Percentiles rank a stretch among this genome's conserved stretches.
Conservation (phyloP, 2,329 filamentous ascomycete genomes). For the Cytospora piceae region DNA sequence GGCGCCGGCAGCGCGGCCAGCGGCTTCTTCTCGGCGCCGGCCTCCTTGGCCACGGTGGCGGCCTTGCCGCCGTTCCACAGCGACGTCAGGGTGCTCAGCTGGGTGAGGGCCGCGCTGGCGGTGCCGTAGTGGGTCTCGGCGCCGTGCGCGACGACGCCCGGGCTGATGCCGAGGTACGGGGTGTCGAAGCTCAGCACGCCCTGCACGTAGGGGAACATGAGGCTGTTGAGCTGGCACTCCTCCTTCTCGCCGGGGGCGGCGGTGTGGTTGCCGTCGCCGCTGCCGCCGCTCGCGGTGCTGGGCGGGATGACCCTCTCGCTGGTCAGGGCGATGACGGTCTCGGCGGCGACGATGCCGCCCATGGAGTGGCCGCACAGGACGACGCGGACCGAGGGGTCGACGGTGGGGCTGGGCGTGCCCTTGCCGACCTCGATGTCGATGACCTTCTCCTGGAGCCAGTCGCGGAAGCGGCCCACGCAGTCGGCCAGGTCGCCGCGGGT, state of each 20-base stretch:
- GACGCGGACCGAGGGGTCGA: conserved; percentile 82
- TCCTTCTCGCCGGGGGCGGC: conserved; percentile 41
- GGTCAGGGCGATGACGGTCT: conserved; percentile 76
- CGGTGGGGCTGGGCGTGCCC: conserved; percentile 77
- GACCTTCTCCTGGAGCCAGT: conserved; percentile 87
- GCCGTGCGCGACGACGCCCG: conserved; percentile 80
- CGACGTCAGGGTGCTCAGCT: conserved; percentile 66
- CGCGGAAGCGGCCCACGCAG: conserved; percentile 73
- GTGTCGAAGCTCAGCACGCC: conserved; percentile 94
- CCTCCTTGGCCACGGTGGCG: conserved; percentile 33
- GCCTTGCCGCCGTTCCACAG: conserved; percentile 59
- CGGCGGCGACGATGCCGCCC: conserved; percentile 93
- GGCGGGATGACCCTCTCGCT: conserved; percentile 58
- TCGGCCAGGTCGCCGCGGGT: conserved; percentile 76
- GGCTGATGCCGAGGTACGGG: conserved; percentile 81
- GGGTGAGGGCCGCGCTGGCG: conserved; percentile 69
- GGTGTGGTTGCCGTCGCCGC: conserved; percentile 44
- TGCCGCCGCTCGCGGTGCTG: conserved; percentile 38
- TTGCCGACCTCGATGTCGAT: conserved; percentile 92
- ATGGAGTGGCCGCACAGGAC: conserved; percentile 87
- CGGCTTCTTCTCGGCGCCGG: conserved; percentile 40
- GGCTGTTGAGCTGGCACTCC: conserved; percentile 51
- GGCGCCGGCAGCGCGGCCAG: conserved; percentile 42
- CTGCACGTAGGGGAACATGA: conserved; percentile 94
- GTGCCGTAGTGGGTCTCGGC: conserved; percentile 86